Evolutionary conservation across 306 rosid species (phyloP), one percentile per base, ranked within the genome.

Genomic region (Glycine tomentella): DNA sequence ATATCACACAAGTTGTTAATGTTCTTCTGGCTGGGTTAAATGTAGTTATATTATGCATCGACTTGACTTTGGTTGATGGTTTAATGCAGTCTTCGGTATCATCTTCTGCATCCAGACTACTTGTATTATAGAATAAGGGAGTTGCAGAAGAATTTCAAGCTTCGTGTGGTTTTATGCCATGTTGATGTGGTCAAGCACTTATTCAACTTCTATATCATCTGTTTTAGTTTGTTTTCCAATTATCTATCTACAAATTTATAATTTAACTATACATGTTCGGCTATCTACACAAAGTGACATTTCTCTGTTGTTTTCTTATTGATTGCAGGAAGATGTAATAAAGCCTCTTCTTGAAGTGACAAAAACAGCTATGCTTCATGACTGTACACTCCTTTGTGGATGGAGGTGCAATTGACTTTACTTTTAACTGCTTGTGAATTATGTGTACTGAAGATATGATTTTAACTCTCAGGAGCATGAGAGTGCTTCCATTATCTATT

Each of bases 291-390:
- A 78, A 56, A 82, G 65, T 51, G 74, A 20, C 65, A 83, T 72
- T 51, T 87, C 16, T 44, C 36, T 72, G 53, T 56, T n/a, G 20
- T 63, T 42, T 80, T 76, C 50, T 53, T 33, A 20, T 77, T 86
- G 82, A 55, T 84, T 86, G 81, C 85, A 95, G 99, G 99, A 95
- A 80, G 99, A 95, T 88, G 99, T 93, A 63, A 74, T 82, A 50
- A 95, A 95, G 85, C 99, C 99, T 33, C 88, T 93, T 14, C 97
- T 95, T 74, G 99, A 95, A 88, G 98, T 95, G 80, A 95, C 99
- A 14, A 95, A 95, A 89, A 95, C 98, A 58, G 94, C 97, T 75
- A 79, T 95, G 90, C 99, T 91, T 86, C 99, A 93, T 81, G 99
- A 93, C 58, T 95, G 98, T 75, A 89, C 98, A 69, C 90, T 95